A percentile compares a stretch with the other conserved stretches of the same genome.
Conservation (phyloP, 2,329 filamentous ascomycete species). For the Coleophoma cylindrospora region DNA sequence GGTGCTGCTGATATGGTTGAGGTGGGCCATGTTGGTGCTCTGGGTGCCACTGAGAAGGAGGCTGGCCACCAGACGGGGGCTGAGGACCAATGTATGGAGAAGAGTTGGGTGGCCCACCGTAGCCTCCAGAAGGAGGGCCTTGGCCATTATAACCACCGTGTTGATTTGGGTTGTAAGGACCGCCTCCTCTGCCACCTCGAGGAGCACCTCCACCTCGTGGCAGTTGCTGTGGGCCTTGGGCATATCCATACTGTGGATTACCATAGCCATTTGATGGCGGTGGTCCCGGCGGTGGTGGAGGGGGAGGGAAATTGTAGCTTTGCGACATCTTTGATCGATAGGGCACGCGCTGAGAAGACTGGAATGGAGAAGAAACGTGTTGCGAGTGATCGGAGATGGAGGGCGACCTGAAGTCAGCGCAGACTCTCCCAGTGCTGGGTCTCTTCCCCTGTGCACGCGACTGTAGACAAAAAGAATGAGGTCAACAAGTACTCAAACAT, state of each 20-base stretch:
- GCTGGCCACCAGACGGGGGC: conserved; percentile 16
- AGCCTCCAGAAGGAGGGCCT: conserved; percentile 15
- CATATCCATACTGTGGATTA: conserved; percentile 23
- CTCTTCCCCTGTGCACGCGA: too few relatives aligned
- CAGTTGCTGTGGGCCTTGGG: conserved; percentile 16
- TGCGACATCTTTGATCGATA: conserved; percentile 17
- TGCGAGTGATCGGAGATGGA: too few relatives aligned
- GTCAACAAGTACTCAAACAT: too few relatives aligned
- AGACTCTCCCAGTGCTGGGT: too few relatives aligned
- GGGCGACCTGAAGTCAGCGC: too few relatives aligned
- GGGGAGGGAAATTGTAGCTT: conserved; percentile 28
- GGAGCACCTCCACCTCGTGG: conserved; percentile 23
- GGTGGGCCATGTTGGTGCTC: conserved; percentile 17
- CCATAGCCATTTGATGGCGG: conserved; percentile 19
- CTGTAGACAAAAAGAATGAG: too few relatives aligned
- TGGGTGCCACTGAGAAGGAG: conserved; percentile 16
- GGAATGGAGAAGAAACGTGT: too few relatives aligned
- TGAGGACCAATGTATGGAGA: conserved; percentile 28
- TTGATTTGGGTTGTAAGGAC: conserved; percentile 3
- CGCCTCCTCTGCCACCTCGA: conserved; percentile 24
- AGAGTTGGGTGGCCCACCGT: conserved; percentile 21
- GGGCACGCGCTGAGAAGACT: not conserved
- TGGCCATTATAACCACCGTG: conserved; percentile 16
- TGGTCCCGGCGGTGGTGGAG: conserved; percentile 26
- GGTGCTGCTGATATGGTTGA: conserved; percentile 24